These are phyloP conservation scores for Pseudogymnoascus sp. DNA, from an alignment of 2,329 filamentous ascomycete species.

Conservation along the genomic window DNA sequence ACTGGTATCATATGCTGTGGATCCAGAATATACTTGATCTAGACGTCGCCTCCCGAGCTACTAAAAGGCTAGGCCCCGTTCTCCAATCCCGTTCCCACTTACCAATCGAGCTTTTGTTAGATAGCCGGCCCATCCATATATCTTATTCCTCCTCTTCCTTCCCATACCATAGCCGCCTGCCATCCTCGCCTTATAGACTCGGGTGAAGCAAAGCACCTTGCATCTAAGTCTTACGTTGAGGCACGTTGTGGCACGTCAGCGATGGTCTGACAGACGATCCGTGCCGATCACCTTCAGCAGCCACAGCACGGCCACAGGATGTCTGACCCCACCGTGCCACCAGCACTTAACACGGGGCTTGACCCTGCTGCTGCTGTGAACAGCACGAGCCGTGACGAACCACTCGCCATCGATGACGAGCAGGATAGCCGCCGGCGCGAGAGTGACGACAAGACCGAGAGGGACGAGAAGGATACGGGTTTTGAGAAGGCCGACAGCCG, in stretches of 20 bases:
- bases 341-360: not conserved
- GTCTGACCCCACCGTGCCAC: not conserved
- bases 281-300: not conserved
- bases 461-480: conserved; percentile 21
- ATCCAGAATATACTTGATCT: not conserved
- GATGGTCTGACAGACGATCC: conserved; percentile 5
- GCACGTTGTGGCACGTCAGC: not conserved
- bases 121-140: not conserved
- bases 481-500: conserved; percentile 18
- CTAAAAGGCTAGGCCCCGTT: not conserved
- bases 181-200: not conserved
- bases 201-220: not conserved
- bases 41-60: not conserved
- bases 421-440: conserved; percentile 18
- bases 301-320: conserved; percentile 2
- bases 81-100: conserved; percentile 1
- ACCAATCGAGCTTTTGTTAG: not conserved
- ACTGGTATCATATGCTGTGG: not conserved
- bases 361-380: conserved; percentile 15
- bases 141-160: not conserved
- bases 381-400: conserved; percentile 17
- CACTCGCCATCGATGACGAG: conserved; percentile 17
- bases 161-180: not conserved
- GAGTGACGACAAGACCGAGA: conserved; percentile 23
- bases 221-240: not conserved